Evolutionary conservation across 2,329 filamentous ascomycete species (phyloP), one percentile per base, ranked within the genome.

Genomic region (Magnaporthiopsis poae): DNA sequence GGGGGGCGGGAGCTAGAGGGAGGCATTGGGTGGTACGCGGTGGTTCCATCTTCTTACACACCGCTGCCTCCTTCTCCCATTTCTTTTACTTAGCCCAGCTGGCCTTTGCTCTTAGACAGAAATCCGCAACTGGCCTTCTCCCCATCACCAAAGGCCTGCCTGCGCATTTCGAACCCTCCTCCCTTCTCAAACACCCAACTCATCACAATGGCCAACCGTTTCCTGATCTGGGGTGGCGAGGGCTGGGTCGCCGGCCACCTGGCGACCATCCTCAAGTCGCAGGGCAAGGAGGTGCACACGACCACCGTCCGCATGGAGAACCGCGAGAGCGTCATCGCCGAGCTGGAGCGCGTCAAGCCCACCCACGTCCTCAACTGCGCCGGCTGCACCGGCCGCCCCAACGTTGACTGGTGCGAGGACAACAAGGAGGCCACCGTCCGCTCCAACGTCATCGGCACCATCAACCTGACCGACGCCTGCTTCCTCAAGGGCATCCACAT

Each of bases 361-460:
- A 89, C 86, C 3, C 86, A 89, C 72, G 86, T 89, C 66, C 77
- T 90, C 64, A 89, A 89, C 75, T 85, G 83, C 68, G 87, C 87
- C 63, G 87, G 87, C 68, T 86, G 82, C 73, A 89, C 86, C 3
- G 87, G 88, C 64, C 81, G 86, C 31, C 87, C 87, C 69, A 90
- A 89, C 70, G 86, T 89, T 74, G 87, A 89, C 76, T 89, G 86
- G 86, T 89, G 87, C 72, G 88, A 90, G 77, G 85, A 88, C 72
- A 83, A 90, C 79, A 88, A 85, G 77, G 83, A 87, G 75, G 83
- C 84, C 66, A 90, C 87, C 8, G 83, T 89, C 73, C 82, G 86
- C 68, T 88, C 84, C 74, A 90, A 90, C 72, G 86, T 86, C 66
- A 82, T 89, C 62, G 87, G 87, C 66, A 85, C 86, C 52, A 73